phyloP scores from a whole-genome alignment of 2,329 filamentous ascomycete species.

The Arthrinium puccinioides region DNA sequence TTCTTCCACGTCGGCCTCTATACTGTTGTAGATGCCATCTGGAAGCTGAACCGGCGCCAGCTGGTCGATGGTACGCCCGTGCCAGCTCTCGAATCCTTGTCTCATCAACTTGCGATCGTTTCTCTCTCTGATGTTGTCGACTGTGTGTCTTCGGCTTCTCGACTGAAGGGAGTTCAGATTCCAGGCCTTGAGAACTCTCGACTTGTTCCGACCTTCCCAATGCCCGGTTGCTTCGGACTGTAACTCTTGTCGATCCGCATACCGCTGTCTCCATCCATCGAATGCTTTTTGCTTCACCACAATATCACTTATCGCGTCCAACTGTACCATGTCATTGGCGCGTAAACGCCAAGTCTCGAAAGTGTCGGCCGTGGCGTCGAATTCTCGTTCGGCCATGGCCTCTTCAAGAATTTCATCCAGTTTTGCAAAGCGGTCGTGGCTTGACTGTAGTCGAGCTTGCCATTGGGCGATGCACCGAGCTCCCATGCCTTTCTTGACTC shows the following conservation, averaged over 20 bases:
- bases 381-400: slow-evolving; percentile 15
- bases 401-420: slow-evolving; percentile 18
- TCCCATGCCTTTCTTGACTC: slow-evolving; percentile 25
- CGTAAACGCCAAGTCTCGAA: slow-evolving; percentile 18
- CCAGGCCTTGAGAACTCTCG: slow-evolving; percentile 20
- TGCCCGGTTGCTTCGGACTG: slow-evolving; percentile 14
- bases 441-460: slow-evolving; percentile 18
- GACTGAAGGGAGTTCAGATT: slow-evolving; percentile 20
- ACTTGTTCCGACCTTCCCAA: slow-evolving; percentile 14
- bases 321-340: slow-evolving; percentile 14
- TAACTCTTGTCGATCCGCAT: slow-evolving; percentile 10
- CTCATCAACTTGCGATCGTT: slow-evolving; percentile 18
- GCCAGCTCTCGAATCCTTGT: slow-evolving; percentile 21
- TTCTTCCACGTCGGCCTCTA: slow-evolving; percentile 15
- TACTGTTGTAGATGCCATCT: slow-evolving; percentile 15
- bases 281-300: slow-evolving; percentile 16
- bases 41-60: slow-evolving; percentile 17
- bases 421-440: slow-evolving; percentile 14
- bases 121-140: slow-evolving; percentile 20
- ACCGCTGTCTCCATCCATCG: slow-evolving; percentile 16
- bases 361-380: slow-evolving; percentile 11
- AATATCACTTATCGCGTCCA: slow-evolving; percentile 11
- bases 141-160: slow-evolving; percentile 20
- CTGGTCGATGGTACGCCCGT: slow-evolving; percentile 17
- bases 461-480: slow-evolving; percentile 19